Evolutionary conservation across 768 basidiomycete species (phyloP), one percentile per base, ranked within the genome.

Genomic region (Auricularia heimuer): DNA sequence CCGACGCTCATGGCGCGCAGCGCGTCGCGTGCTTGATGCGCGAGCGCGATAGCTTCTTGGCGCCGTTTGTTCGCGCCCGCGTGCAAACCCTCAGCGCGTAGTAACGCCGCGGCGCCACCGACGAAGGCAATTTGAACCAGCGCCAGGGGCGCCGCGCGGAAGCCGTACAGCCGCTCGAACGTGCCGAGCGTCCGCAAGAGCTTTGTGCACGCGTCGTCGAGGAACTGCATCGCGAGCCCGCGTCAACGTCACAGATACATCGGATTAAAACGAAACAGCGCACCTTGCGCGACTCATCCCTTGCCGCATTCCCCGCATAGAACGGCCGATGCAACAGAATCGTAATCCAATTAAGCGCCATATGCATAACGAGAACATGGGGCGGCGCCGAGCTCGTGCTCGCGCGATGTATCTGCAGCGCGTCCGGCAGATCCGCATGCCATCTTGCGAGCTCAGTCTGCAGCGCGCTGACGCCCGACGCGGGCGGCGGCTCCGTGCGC

Each of bases 291-390:
- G 56, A 60, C 16, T 60, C 56, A 10, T 60, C 34, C 1, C 29
- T 1, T 7, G 16, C 12, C 24, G 29, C 56, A 33, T 7, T 14
- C 12, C 56, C 56, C 24, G 56, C 21, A 60, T 60, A 60, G 33
- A 33, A 60, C 56, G 56, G 56, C 34, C 56, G 56, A 60, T 60
- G 56, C 24, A 60, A 18, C 56, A 60, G 24, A 35, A 60, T 60
- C 34, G 56, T 60, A 29, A 60, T 35, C 56, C 56, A 60, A 10
- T 60, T 14, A 8, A 12, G 14, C 14, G 56, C 56, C 24, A 60
- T 60, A 29, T 60, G 56, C 56, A 60, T 12, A 18, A 60, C 56
- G 24, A 29, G 34, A 2, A 60, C 34, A 35, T 60, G 56, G 8
- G 14, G 14, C 16, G 29, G 54, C 10, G 54, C 54, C 8, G 16